phyloP scores from a whole-genome alignment of 2,329 filamentous ascomycete genomes.

The Botrytis aclada region DNA sequence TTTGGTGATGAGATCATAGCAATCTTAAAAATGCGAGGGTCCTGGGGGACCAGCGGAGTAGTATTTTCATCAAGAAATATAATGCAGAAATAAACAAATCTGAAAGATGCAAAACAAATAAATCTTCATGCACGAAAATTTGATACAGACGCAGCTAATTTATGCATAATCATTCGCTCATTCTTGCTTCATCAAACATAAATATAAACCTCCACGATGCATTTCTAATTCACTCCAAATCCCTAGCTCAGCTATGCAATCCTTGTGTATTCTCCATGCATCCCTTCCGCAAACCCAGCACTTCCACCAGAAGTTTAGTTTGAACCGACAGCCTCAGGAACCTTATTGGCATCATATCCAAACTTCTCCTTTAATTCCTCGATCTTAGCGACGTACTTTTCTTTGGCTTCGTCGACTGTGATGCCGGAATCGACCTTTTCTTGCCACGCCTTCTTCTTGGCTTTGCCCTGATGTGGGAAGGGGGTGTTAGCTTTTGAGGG shows the following conservation, averaged over 20 bases:
- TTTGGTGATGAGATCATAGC: neutral
- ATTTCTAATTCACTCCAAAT: neutral
- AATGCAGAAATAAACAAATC: neutral
- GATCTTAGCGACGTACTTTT: slow-evolving; percentile 70
- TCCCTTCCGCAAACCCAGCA: neutral
- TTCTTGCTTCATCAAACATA: neutral
- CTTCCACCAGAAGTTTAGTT: neutral
- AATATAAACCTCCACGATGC: neutral
- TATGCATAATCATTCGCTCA: neutral
- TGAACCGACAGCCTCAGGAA: slow-evolving; percentile 53
- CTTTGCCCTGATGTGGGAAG: slow-evolving; percentile 56
- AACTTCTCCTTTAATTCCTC: slow-evolving; percentile 68
- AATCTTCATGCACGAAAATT: neutral
- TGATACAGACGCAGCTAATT: neutral
- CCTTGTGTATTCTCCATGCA: neutral
- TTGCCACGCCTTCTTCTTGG: slow-evolving; percentile 77
- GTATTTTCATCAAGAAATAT: neutral
- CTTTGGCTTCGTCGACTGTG: slow-evolving; percentile 65
- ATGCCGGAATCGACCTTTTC: slow-evolving; percentile 62
- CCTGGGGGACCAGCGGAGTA: too few species aligned
- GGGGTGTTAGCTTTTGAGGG: neutral
- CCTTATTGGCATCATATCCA: slow-evolving; percentile 64
- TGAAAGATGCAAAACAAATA: neutral
- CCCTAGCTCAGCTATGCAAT: neutral
- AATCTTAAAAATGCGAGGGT: too few species aligned